These are phyloP conservation scores for Astrocystis sublimbata DNA, from an alignment of 495 filamentous ascomycete species.

Conservation along the genomic window DNA sequence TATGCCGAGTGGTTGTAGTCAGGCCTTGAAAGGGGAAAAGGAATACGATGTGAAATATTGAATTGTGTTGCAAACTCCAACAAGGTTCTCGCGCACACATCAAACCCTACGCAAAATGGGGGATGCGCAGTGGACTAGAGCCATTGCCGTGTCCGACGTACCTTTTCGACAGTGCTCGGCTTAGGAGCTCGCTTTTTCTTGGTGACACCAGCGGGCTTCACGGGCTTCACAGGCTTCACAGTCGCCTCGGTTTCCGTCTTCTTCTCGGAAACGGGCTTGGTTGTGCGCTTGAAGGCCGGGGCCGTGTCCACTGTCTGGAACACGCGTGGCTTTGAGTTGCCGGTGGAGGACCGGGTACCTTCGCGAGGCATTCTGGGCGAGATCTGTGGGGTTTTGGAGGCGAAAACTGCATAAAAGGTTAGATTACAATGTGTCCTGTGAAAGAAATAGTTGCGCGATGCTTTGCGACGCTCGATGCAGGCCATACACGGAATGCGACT, in stretches of 20 bases:
- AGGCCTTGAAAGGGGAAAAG: no score
- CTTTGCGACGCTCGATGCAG: constrained; percentile 25
- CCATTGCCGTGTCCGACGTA: constrained; percentile 24
- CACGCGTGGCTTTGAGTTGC: constrained; percentile 56
- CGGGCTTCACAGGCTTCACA: constrained; percentile 46
- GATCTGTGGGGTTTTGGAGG: constrained; percentile 19
- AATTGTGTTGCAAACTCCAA: neutral
- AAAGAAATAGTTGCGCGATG: constrained; percentile 5
- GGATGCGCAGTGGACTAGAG: neutral
- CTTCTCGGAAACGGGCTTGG: no score
- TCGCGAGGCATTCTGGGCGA: constrained; percentile 53
- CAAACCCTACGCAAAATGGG: neutral
- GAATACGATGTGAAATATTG: no score
- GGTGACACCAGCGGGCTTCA: constrained; percentile 54
- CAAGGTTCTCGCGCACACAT: neutral
- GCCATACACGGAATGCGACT: constrained; percentile 33
- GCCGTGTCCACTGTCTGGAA: constrained; percentile 53
- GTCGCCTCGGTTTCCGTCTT: no score
- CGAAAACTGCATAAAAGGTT: constrained; percentile 29
- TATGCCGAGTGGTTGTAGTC: neutral
- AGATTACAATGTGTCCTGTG: constrained; percentile 19
- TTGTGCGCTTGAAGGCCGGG: constrained; percentile 49
- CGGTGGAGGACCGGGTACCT: constrained; percentile 56
- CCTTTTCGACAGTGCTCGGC: constrained; percentile 54
- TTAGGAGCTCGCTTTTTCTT: constrained; percentile 55